phyloP scores from a whole-genome alignment of 371 early-diverging fungal species.

The Conidiobolus incongruus region DNA sequence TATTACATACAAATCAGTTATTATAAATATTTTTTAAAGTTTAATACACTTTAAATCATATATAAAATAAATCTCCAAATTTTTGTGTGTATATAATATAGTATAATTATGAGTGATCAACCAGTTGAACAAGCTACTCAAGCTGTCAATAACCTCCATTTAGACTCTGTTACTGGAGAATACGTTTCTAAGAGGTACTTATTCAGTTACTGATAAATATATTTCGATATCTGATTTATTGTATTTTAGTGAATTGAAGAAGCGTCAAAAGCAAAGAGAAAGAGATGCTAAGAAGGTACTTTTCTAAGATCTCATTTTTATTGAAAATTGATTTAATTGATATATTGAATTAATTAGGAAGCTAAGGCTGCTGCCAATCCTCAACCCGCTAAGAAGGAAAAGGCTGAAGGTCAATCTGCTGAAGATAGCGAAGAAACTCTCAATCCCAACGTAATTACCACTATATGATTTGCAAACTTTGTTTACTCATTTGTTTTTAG shows the following conservation, averaged over 20 bases:
- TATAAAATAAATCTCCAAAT: too few relatives aligned
- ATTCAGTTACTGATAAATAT: neutral
- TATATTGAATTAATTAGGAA: slow-evolving; percentile 4
- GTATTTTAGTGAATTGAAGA: slow-evolving; percentile 66
- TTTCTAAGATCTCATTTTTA: slow-evolving; percentile 13
- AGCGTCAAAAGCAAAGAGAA: slow-evolving; percentile 69
- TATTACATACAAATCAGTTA: too few relatives aligned
- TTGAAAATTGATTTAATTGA: neutral
- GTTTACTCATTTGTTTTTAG: slow-evolving; percentile 9
- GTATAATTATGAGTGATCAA: too few relatives aligned
- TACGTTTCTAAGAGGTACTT: slow-evolving; percentile 82
- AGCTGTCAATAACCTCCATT: slow-evolving; percentile 38
- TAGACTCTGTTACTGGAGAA: slow-evolving; percentile 83
- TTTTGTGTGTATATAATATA: too few relatives aligned
- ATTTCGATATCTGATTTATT: neutral
- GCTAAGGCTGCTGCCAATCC: slow-evolving; percentile 18
- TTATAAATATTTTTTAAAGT: too few relatives aligned
- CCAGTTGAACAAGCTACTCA: too few relatives aligned
- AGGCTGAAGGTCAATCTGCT: too few relatives aligned
- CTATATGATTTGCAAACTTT: neutral
- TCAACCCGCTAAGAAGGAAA: slow-evolving; percentile 26
- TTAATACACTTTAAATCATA: too few relatives aligned
- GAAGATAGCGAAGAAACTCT: slow-evolving; percentile 59
- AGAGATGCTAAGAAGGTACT: slow-evolving; percentile 60
- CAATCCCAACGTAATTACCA: slow-evolving; percentile 44